These are phyloP conservation scores for Tetrapyrgos nigripes DNA, from an alignment of 1,284 basidiomycete genomes.

Conservation along the genomic window DNA sequence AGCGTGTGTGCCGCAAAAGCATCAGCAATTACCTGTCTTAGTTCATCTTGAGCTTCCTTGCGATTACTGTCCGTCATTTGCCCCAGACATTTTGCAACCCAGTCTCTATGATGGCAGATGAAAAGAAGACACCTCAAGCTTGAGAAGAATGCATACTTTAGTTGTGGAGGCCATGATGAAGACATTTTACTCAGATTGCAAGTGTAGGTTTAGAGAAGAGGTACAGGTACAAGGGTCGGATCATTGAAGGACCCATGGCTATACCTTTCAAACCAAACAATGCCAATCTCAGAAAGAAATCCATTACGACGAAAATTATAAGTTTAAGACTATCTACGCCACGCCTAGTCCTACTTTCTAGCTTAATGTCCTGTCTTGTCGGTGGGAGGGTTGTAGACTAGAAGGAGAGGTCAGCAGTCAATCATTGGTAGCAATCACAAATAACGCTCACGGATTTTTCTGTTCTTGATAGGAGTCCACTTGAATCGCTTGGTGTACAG, in stretches of 20 bases:
- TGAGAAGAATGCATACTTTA: slow-evolving; percentile 51
- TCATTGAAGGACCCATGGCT: neutral
- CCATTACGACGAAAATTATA: slow-evolving; percentile 1
- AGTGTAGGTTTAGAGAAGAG: neutral
- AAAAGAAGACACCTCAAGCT: slow-evolving; percentile 52
- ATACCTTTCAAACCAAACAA: neutral
- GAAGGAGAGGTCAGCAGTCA: slow-evolving; percentile 6
- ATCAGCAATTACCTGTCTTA: slow-evolving; percentile 88
- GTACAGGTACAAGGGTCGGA: neutral
- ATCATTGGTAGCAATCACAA: slow-evolving; percentile 1
- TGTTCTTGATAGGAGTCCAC: slow-evolving; percentile 91
- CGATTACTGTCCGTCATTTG: slow-evolving; percentile 82
- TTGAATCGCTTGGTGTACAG: slow-evolving; percentile 96
- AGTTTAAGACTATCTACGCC: slow-evolving; percentile 14
- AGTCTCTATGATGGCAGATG: slow-evolving; percentile 60
- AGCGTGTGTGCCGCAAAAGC: slow-evolving; percentile 80
- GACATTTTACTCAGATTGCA: slow-evolving; percentile 48
- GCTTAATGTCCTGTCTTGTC: slow-evolving; percentile 50
- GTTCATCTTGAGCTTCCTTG: slow-evolving; percentile 77
- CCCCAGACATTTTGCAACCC: slow-evolving; percentile 83
- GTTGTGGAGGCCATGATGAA: slow-evolving; percentile 68
- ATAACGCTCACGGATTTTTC: slow-evolving; percentile 80
- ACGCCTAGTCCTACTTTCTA: slow-evolving; percentile 3
- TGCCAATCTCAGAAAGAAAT: neutral
- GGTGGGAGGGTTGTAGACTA: slow-evolving; percentile 55